Evolutionary conservation across 306 rosid species (phyloP), one percentile per base, ranked within the genome.

Genomic region (Cicer arietinum): DNA sequence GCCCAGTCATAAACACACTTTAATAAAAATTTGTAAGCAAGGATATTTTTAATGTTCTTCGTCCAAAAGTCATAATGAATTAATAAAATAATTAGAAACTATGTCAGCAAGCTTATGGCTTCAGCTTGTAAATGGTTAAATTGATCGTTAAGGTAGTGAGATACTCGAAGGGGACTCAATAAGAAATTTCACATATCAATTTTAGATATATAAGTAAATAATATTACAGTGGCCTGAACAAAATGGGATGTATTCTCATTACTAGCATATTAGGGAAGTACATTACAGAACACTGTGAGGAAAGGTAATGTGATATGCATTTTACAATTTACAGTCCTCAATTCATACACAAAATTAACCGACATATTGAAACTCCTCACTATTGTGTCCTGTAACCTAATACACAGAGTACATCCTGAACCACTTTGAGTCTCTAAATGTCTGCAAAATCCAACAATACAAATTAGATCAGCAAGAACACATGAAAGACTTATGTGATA

Each of bases 391-490:
- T 75, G 87, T 84, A 75, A 75, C 82, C 88, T 73, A 63, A 48
- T 16, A 61, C 60, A 70, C 73, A 52, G 83, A 45, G 90, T 78
- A 80, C 86, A 83, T 79, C 85, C 77, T 72, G 67, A 83, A 82
- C 83, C 83, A 71, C 84, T 84, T 84, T 62, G 76, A 70, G 84
- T 76, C 79, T 77, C 86, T 79, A 76, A 73, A 83, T 87, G 77
- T 89, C 98, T 93, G 95, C 89, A 84, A 74, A 81, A 73, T 57
- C 65, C 74, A 89, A 82, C 75, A 64, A 65, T 67, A 66, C 39
- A 63, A 56, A 76, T 69, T 76, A 62, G 58, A 73, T 68, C 72
- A 78, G 79, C 67, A 67, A 74, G 66, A 69, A 76, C 56, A 68
- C 35, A 41, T 8, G 13, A 68, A 68, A 13, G 20, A 45, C 56